A percentile compares a stretch with the other conserved stretches of the same genome.
These are phyloP conservation scores for Aspergillus jensenii DNA, from an alignment of 2,329 filamentous ascomycete species.

Conservation along the genomic window DNA sequence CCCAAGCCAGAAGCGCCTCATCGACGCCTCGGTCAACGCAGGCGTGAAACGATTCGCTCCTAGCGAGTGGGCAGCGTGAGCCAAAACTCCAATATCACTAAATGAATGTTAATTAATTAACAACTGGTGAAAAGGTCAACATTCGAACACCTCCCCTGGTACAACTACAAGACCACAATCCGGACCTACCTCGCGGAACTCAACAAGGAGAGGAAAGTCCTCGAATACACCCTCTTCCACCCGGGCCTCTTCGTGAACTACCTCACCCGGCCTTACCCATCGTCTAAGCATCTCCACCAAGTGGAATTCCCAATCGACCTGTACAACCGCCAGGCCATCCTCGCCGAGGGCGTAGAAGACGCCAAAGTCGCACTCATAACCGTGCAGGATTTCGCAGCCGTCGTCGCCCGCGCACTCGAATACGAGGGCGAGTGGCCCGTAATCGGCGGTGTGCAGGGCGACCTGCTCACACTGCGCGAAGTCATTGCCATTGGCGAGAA, in stretches of 20 bases:
- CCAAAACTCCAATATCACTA: too few species aligned
- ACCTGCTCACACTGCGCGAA: background rate
- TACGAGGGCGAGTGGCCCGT: conserved; percentile 12
- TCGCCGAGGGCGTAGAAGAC: background rate
- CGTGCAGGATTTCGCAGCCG: background rate
- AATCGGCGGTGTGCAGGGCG: conserved; percentile 1
- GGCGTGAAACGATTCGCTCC: conserved; percentile 14
- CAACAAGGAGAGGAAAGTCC: conserved; percentile 7
- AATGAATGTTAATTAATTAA: too few species aligned
- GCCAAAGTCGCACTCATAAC: background rate
- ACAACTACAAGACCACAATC: conserved; percentile 6
- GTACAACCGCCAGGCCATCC: background rate
- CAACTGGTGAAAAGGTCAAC: background rate
- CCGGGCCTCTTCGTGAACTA: conserved; percentile 7
- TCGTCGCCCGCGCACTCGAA: conserved; percentile 2
- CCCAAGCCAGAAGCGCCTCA: conserved; percentile 2
- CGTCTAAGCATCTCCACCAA: background rate
- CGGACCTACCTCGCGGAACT: conserved; percentile 5
- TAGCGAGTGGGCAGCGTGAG: conserved; percentile 10
- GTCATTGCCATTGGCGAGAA: background rate
- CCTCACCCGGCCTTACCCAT: conserved; percentile 2
- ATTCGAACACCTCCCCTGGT: conserved; percentile 4
- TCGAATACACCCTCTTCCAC: conserved; percentile 14
- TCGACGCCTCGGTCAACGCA: conserved; percentile 4
- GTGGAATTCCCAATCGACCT: conserved; percentile 1